Evolutionary conservation across 1,284 basidiomycete genomes (phyloP).

Genomic region (Clitocybe nebularis): DNA sequence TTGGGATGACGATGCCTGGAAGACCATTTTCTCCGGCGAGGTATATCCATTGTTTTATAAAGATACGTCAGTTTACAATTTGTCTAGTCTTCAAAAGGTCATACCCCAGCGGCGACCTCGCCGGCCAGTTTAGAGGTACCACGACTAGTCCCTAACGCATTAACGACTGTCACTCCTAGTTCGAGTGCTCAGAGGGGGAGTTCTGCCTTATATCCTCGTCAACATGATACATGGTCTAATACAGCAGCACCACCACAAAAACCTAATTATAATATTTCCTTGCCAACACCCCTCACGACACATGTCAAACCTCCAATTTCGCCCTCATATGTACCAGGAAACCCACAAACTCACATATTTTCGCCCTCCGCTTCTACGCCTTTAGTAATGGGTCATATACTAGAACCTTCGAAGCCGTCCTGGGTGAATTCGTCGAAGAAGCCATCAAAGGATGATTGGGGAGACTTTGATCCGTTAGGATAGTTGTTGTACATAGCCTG

Average conservation of each 20-base stretch:
- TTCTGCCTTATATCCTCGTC: too few relatives aligned
- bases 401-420: conserved; percentile 49
- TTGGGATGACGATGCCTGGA: conserved; percentile 82
- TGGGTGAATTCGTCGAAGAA: conserved; percentile 42
- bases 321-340: conserved; percentile 10
- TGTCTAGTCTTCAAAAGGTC: conserved; percentile 9
- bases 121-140: background rate
- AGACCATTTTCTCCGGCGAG: conserved; percentile 57
- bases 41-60: conserved; percentile 26
- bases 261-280: conserved; percentile 53
- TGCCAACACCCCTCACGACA: too few relatives aligned
- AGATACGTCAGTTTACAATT: background rate
- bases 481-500: conserved; percentile 21
- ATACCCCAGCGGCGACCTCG: conserved; percentile 4
- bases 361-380: conserved; percentile 22
- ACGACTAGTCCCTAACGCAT: too few relatives aligned
- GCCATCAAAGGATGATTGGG: conserved; percentile 64
- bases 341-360: conserved; percentile 15
- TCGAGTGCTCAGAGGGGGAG: too few relatives aligned
- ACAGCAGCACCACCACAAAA: conserved; percentile 27
- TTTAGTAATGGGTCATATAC: conserved; percentile 45
- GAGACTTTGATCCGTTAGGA: conserved; percentile 72
- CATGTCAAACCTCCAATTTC: conserved; percentile 13
- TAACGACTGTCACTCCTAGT: too few relatives aligned
- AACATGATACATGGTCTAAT: too few relatives aligned